Evolutionary conservation across 2,329 filamentous ascomycete genomes (phyloP).

Genomic region (Biscogniauxia sp.): DNA sequence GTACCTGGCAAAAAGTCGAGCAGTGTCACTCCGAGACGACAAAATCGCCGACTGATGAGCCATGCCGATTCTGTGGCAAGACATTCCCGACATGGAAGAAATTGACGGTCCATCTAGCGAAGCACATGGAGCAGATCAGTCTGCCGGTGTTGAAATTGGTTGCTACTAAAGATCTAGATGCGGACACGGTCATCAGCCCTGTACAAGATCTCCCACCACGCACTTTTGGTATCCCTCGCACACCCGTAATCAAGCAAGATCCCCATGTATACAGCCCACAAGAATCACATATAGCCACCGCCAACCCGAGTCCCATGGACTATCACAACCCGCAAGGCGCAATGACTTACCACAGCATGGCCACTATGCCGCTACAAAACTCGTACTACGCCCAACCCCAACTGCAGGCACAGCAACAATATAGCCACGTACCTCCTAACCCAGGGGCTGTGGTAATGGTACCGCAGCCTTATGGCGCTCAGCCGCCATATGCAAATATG

Average conservation of each 20-base stretch:
- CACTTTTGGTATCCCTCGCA: constrained; percentile 31
- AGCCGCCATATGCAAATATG: constrained; percentile 30
- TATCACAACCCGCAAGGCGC: constrained; percentile 15
- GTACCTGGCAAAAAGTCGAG: constrained; percentile 76
- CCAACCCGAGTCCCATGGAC: constrained; percentile 16
- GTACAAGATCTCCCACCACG: constrained; percentile 56
- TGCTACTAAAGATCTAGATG: constrained; percentile 48
- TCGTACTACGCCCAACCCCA: constrained; percentile 24
- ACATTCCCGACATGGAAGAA: constrained; percentile 86
- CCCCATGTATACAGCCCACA: constrained; percentile 22
- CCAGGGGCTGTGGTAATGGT: constrained; percentile 24
- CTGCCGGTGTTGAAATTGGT: constrained; percentile 71
- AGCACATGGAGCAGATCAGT: constrained; percentile 91
- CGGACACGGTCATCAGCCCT: constrained; percentile 66
- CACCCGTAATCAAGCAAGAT: constrained; percentile 34
- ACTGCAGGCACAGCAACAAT: constrained; percentile 14
- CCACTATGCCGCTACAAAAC: constrained; percentile 17
- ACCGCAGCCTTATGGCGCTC: constrained; percentile 20
- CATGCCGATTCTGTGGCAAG: constrained; percentile 84
- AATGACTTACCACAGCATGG: constrained; percentile 18
- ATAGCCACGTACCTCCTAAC: constrained; percentile 15
- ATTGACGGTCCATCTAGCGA: constrained; percentile 86
- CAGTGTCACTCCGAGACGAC: constrained; percentile 69
- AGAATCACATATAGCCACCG: constrained; percentile 14
- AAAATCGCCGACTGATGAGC: constrained; percentile 67